These are phyloP conservation scores for Eurotiales sp. DNA, from an alignment of 2,329 filamentous ascomycete species.

Conservation along the genomic window DNA sequence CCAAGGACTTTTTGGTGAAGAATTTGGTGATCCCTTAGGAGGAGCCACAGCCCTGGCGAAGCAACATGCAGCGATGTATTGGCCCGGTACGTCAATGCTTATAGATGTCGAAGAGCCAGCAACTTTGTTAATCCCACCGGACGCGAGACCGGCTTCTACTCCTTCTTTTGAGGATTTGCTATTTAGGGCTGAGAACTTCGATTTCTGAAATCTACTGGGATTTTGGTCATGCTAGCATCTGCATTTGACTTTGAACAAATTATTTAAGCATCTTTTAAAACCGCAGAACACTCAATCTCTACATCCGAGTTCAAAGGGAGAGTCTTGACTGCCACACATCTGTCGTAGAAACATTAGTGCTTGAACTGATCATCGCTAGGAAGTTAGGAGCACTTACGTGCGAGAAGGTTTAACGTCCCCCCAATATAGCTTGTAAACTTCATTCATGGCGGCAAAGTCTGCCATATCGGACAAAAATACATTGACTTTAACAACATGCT, in stretches of 20 bases:
- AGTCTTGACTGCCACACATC: slow-evolving; percentile 81
- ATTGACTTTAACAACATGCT: slow-evolving; percentile 61
- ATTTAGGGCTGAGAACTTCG: not conserved
- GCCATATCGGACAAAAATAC: slow-evolving; percentile 61
- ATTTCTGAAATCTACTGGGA: not conserved
- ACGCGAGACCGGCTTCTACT: too few species aligned
- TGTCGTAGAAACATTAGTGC: slow-evolving; percentile 8
- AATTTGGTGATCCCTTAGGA: too few species aligned
- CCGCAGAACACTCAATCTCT: slow-evolving; percentile 85
- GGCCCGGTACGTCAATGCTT: too few species aligned
- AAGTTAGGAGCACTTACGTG: slow-evolving; percentile 21
- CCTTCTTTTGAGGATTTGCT: too few species aligned
- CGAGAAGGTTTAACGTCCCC: slow-evolving; percentile 56
- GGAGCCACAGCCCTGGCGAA: too few species aligned
- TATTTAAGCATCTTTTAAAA: slow-evolving; percentile 43
- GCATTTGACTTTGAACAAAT: too few species aligned
- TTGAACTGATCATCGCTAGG: not conserved
- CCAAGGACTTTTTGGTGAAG: too few species aligned
- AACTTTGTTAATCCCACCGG: too few species aligned
- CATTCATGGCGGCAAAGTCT: slow-evolving; percentile 28
- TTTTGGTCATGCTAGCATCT: too few species aligned
- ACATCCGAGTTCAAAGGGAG: slow-evolving; percentile 81
- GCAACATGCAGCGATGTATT: too few species aligned
- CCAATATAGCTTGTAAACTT: slow-evolving; percentile 59
- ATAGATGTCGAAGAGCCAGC: too few species aligned